A percentile compares a stretch with the other conserved stretches of the same genome.
Conservation (phyloP, 2,329 filamentous ascomycete genomes). For the Hypoxylon sp. region DNA sequence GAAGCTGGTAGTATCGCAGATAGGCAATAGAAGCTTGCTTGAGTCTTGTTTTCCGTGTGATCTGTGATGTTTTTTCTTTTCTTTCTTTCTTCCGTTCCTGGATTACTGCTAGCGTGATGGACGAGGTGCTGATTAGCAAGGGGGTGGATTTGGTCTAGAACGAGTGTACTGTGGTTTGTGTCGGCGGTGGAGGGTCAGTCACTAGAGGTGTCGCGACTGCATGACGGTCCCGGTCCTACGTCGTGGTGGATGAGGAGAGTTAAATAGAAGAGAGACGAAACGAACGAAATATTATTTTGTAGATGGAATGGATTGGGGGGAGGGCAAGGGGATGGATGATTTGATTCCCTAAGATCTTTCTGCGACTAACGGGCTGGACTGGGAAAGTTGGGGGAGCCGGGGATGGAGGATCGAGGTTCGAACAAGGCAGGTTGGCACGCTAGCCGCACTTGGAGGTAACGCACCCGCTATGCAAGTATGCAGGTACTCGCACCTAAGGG, state of each 20-base stretch:
- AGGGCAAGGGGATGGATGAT: slow-evolving; percentile 30
- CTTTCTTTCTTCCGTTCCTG: no score
- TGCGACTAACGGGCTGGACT: slow-evolving; percentile 15
- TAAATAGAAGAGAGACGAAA: slow-evolving; percentile 25
- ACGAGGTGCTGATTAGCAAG: slow-evolving; percentile 21
- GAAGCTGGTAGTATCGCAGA: slow-evolving; percentile 8
- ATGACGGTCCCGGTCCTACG: not conserved
- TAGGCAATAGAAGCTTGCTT: slow-evolving; percentile 12
- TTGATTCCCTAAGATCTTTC: slow-evolving; percentile 32
- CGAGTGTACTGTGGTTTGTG: slow-evolving; percentile 27
- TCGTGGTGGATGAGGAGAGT: slow-evolving; percentile 7
- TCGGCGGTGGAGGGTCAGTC: slow-evolving; percentile 1
- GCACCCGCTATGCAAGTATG: slow-evolving; percentile 28
- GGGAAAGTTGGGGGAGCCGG: slow-evolving; percentile 14
- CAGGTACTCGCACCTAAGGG: no score
- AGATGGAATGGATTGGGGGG: slow-evolving; percentile 18
- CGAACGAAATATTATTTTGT: slow-evolving; percentile 29
- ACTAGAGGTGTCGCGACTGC: slow-evolving; percentile 2
- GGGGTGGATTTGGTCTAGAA: slow-evolving; percentile 19
- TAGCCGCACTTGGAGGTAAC: slow-evolving; percentile 23
- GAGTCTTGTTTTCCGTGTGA: slow-evolving; percentile 10
- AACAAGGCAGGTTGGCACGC: slow-evolving; percentile 25
- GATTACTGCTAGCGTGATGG: slow-evolving; percentile 11
- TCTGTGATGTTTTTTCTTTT: slow-evolving; percentile 14
- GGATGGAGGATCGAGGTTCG: slow-evolving; percentile 31